Conservation (phyloP, 176 grass and related monocot species). For the Eragrostis curvula region DNA sequence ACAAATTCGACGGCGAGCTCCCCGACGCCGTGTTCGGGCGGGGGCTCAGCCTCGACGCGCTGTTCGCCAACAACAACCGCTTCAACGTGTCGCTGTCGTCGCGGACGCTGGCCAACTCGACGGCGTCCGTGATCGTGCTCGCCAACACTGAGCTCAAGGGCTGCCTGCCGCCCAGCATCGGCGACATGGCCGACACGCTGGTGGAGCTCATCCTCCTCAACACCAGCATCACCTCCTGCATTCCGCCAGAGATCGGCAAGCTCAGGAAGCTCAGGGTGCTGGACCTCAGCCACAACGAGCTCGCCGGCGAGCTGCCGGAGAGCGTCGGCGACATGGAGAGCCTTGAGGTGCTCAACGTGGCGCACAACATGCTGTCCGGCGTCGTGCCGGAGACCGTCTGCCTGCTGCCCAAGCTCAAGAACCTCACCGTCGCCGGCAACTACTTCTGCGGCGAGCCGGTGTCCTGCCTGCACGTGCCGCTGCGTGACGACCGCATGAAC, state of each 20-base stretch:
- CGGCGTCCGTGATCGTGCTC: constrained; percentile 83
- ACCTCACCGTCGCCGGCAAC: constrained; percentile 82
- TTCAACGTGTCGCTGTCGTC: constrained; percentile 72
- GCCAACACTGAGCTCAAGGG: constrained; percentile 75
- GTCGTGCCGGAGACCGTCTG: constrained; percentile 68
- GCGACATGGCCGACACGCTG: constrained; percentile 70
- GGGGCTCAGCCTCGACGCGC: constrained; percentile 64
- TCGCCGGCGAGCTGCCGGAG: constrained; percentile 72
- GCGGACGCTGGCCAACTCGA: constrained; percentile 62
- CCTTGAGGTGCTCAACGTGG: constrained; percentile 84
- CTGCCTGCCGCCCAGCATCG: constrained; percentile 71
- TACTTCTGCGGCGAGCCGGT: constrained; percentile 81
- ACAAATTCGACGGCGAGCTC: constrained; percentile 67
- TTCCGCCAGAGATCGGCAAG: constrained; percentile 75
- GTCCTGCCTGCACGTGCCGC: constrained; percentile 62
- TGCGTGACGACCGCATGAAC: constrained; percentile 72
- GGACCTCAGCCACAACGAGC: constrained; percentile 82
- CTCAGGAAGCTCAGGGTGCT: constrained; percentile 80
- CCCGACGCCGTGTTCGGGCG: constrained; percentile 65
- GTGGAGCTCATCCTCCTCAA: constrained; percentile 81
- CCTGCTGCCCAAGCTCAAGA: constrained; percentile 63
- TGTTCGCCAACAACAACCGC: constrained; percentile 85
- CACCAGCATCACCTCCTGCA: constrained; percentile 79
- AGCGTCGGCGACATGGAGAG: constrained; percentile 70
- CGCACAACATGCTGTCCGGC: constrained; percentile 70